Evolutionary conservation across 192 early-diverging fungal genomes (phyloP), one percentile per base, ranked within the genome.

Genomic region (Pilaira anomala): DNA sequence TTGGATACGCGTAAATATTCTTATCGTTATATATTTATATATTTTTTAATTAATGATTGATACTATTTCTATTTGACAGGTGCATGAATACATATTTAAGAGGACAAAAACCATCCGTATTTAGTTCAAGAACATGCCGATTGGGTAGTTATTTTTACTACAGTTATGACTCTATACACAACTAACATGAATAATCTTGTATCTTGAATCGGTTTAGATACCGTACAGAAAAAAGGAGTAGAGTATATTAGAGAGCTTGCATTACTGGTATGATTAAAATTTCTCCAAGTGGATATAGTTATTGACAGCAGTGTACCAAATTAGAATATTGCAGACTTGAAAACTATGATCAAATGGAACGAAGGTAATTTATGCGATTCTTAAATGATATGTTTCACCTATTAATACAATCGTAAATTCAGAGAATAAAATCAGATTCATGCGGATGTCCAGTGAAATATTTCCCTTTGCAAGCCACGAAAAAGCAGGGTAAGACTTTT

Each of bases 391-490:
- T 14, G 28, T 9, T 42, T 41, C 14, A 0, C 12, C 3, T 48
- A n/a, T 39, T 21, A 26, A 21, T 29, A 54, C 0, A 9, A 18
- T 45, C 16, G 40, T 8, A n/a, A 28, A 26, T 13, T 14, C 40
- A 72, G 66, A 36, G 22, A 64, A 80, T 48, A 28, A 66, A 33
- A 79, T 82, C n/a, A 69, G 68, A 40, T 79, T 82, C 36, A 75
- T 82, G 78, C 62, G 80, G 18, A 55, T 82, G 42, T 76, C 73
- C 2, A 68, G 64, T 48, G 78, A 79, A 22, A 75, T 82, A 22
- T 76, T 82, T 40, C 80, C 80, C 19, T 75, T 82, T 36, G 77
- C 77, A 2, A 77, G 75, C 16, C 80, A 82, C 48, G 63, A 66
- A 18, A 50, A 60, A 19, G 42, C 52, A n/a, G 77, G 80, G 60